These are phyloP conservation scores for Myxozyma mucilagina DNA, from an alignment of 805 yeast genomes.

Conservation along the genomic window DNA sequence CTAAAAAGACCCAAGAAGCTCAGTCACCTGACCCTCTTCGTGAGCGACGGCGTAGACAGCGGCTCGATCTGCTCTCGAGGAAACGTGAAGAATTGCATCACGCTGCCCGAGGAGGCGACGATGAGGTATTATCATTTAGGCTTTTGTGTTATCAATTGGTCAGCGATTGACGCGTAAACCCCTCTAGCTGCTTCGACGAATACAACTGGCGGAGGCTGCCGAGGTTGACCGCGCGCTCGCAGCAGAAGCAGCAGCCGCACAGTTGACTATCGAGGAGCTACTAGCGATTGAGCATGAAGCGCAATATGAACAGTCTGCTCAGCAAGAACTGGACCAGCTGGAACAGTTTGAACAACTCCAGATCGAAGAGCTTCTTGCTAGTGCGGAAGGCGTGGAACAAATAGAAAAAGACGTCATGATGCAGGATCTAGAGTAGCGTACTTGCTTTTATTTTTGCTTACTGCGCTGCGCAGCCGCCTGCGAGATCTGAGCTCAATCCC, in stretches of 20 bases:
- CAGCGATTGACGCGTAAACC: neutral
- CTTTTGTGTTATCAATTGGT: neutral
- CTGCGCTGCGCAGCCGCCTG: neutral
- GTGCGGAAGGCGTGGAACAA: neutral
- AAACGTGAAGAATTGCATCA: conserved; percentile 13
- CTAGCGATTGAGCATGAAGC: conserved; percentile 15
- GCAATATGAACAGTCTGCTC: neutral
- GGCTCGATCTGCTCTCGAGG: conserved; percentile 1
- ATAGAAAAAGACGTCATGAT: neutral
- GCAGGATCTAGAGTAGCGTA: neutral
- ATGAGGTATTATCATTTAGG: conserved; percentile 7
- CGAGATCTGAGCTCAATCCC: conserved; percentile 6
- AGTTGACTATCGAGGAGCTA: conserved; percentile 4
- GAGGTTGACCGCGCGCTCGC: neutral
- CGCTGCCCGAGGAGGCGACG: conserved; percentile 28
- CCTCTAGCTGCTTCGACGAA: neutral
- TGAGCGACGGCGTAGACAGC: conserved; percentile 10
- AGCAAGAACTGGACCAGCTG: conserved; percentile 4
- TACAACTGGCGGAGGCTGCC: neutral
- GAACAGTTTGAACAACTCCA: neutral
- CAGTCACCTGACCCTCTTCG: conserved; percentile 13
- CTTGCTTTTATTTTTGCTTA: neutral
- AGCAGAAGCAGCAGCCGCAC: conserved; percentile 2
- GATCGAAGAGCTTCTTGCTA: conserved; percentile 2
- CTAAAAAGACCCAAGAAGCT: neutral